Base-by-base conservation (phyloP, 1,284 basidiomycete species). In the Pseudozyma sp. region DNA sequence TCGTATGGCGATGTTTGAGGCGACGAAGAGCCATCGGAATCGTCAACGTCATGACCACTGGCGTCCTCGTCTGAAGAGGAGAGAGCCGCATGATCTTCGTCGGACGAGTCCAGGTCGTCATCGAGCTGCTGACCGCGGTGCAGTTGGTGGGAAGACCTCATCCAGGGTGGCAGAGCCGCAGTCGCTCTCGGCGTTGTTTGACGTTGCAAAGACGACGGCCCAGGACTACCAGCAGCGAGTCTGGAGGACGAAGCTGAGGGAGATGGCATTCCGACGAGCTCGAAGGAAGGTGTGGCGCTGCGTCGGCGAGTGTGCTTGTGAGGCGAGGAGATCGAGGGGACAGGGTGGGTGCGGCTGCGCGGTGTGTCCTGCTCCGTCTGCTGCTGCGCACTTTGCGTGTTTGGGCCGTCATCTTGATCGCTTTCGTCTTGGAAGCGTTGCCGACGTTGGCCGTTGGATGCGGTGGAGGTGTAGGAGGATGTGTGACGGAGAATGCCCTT, bases 401-500 rank as follows among this genome's bases (percentile, higher is more conserved):
- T 17, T 17, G 35, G 17, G 3, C 19, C 30, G 13, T 49, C 43
- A 6, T 54, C 48, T 3, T 50, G 43, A 35, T 54, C 40, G 17
- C 5, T 40, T 10, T 59, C 55, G 29, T 40, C 39, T 33, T 39
- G 44, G 48, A 71, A 61, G 34, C 58, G 51, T 30, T 62, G 63
- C 11, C 43, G 35, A 31, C 52, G 56, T 46, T 57, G 58, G 8
- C 54, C n/a, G 24, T 39, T 46, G 11, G 59, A 47, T 6, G 64
- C 51, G 6, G 49, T 47, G 3, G 67, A 55, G 5, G 4, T 47
- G 34, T 64, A 55, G 3, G 67, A 69, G 2, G 67, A 56, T 0
- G 60, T 60, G n/a, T 68, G 66, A 4, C 70, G 70, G 13, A 73
- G 35, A 14, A 73, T 73, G 11, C 70, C 70, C 29, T 61, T 73